A percentile compares a stretch with the other conserved stretches of the same genome.
Evolutionary conservation across 129 eudicot genomes (phyloP).

Genomic region (Flaveria robusta): DNA sequence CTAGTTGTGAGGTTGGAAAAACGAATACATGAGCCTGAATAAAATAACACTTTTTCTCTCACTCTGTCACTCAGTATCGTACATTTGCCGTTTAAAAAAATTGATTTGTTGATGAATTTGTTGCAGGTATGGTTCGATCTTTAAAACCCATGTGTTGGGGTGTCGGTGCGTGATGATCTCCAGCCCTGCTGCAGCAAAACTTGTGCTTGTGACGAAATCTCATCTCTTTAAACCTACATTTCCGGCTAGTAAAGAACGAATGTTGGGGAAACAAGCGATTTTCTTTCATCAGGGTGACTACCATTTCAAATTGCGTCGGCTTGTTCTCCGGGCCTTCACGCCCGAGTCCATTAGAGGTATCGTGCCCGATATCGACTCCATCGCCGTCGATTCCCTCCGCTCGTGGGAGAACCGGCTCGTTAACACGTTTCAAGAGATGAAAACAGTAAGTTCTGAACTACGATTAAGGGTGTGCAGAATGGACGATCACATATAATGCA

Average conservation of each 20-base stretch:
- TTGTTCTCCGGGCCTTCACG: conserved; percentile 82
- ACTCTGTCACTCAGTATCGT: too few relatives aligned
- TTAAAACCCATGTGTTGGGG: conserved; percentile 89
- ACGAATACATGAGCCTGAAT: too few relatives aligned
- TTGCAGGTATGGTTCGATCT: conserved; percentile 84
- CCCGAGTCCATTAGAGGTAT: conserved; percentile 68
- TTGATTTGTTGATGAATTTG: background rate
- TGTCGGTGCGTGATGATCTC: conserved; percentile 93
- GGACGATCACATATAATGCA: too few relatives aligned
- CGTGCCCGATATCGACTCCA: conserved; percentile 62
- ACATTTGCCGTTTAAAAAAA: too few relatives aligned
- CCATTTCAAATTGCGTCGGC: conserved; percentile 71
- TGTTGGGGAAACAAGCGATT: conserved; percentile 95
- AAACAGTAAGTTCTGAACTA: conserved; percentile 51
- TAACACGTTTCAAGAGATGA: conserved; percentile 93
- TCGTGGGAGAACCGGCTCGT: conserved; percentile 59
- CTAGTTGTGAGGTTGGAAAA: too few relatives aligned
- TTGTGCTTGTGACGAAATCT: conserved; percentile 69
- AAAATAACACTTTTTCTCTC: too few relatives aligned
- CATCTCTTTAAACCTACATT: conserved; percentile 93
- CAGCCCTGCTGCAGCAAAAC: conserved; percentile 83
- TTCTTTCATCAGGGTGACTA: conserved; percentile 97
- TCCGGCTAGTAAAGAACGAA: conserved; percentile 97
- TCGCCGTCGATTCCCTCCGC: conserved; percentile 48
- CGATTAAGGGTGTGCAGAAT: too few relatives aligned